Evolutionary conservation across 192 early-diverging fungal species (phyloP).

Genomic region (Linnemannia elongata): DNA sequence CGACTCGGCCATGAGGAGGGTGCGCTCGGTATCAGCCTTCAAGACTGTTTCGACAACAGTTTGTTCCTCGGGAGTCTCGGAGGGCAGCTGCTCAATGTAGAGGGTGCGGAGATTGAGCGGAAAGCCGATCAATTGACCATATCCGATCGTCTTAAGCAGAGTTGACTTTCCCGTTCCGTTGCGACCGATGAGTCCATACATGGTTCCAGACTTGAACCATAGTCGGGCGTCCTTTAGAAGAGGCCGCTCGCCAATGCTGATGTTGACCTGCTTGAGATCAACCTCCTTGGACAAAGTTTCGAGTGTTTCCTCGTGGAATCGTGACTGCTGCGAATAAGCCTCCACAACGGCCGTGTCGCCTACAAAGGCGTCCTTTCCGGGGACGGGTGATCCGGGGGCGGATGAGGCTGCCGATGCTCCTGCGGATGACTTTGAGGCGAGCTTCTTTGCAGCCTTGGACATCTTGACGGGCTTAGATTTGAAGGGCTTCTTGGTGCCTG

Average conservation of each 20-base stretch:
- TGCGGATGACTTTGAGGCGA: slow-evolving; percentile 41
- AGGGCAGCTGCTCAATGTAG: slow-evolving; percentile 87
- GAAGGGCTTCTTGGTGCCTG: slow-evolving; percentile 28
- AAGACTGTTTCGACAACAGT: slow-evolving; percentile 76
- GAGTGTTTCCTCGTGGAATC: slow-evolving; percentile 88
- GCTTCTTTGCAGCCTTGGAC: slow-evolving; percentile 53
- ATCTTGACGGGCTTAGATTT: slow-evolving; percentile 51
- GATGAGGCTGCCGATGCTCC: neutral
- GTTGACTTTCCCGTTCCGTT: slow-evolving; percentile 87
- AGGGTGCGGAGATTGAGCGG: slow-evolving; percentile 85
- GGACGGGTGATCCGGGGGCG: neutral
- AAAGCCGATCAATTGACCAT: slow-evolving; percentile 80
- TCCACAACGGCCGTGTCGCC: slow-evolving; percentile 63
- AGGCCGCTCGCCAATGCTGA: slow-evolving; percentile 76
- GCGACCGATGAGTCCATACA: slow-evolving; percentile 83
- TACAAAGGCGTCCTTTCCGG: slow-evolving; percentile 23
- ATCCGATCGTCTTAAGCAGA: slow-evolving; percentile 72
- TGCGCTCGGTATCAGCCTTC: slow-evolving; percentile 72
- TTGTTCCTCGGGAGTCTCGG: slow-evolving; percentile 55
- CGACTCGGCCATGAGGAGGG: slow-evolving; percentile 62
- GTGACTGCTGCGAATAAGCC: slow-evolving; percentile 83
- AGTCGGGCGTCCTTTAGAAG: slow-evolving; percentile 84
- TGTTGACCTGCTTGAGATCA: slow-evolving; percentile 82
- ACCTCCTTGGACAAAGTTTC: slow-evolving; percentile 85
- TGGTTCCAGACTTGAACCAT: slow-evolving; percentile 79